phyloP scores from a whole-genome alignment of 2,329 filamentous ascomycete species.

The Teratosphaeria epicoccoides region DNA sequence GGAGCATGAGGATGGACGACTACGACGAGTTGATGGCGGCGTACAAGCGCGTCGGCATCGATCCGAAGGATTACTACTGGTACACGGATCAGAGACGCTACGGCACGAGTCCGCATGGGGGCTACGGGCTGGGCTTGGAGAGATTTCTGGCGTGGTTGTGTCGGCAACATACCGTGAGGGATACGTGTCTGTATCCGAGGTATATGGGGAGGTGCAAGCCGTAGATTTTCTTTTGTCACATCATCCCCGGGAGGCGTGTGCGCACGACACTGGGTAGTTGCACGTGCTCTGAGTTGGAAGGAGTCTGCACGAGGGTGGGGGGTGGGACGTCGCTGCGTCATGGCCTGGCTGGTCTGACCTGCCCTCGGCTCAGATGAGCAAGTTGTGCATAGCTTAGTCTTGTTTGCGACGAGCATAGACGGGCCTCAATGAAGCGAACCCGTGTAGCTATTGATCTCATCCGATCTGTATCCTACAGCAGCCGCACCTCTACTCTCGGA shows the following conservation, averaged over 20 bases:
- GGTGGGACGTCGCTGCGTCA: not conserved
- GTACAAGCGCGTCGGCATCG: slow-evolving; percentile 78
- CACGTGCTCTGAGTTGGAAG: no score
- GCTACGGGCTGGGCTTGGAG: slow-evolving; percentile 87
- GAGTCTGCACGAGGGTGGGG: no score
- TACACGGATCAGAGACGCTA: slow-evolving; percentile 76
- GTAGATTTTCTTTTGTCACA: no score
- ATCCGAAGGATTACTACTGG: slow-evolving; percentile 86
- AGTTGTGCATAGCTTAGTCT: no score
- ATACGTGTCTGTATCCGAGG: slow-evolving; percentile 65
- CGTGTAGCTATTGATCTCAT: not conserved
- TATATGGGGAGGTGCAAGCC: slow-evolving; percentile 76
- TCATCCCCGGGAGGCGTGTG: no score
- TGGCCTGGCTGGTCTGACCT: no score
- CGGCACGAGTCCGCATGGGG: slow-evolving; percentile 81
- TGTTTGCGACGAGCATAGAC: no score
- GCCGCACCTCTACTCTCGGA: not conserved
- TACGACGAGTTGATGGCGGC: slow-evolving; percentile 82
- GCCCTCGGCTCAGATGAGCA: no score
- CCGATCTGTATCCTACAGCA: not conserved
- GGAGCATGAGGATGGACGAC: slow-evolving; percentile 90
- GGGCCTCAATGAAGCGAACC: no score
- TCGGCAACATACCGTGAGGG: slow-evolving; percentile 54
- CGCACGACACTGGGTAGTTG: no score
- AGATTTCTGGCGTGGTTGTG: slow-evolving; percentile 61